Conservation (phyloP, 176 grass and related monocot species). For the Oryza meyeriana region DNA sequence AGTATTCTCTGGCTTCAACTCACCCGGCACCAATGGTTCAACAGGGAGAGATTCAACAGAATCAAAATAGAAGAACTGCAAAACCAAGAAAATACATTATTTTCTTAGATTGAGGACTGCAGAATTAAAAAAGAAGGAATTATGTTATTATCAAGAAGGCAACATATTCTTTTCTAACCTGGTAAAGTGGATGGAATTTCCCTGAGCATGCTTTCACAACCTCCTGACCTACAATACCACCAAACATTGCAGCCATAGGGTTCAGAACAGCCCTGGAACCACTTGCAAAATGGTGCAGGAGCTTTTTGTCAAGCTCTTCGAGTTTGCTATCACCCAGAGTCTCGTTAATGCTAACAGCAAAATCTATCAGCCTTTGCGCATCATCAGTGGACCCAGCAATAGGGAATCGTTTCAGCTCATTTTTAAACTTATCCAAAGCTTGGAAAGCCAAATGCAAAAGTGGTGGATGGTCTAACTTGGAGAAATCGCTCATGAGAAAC, state of each 20-base stretch:
- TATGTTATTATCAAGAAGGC: neutral
- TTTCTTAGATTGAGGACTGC: neutral
- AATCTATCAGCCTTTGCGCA: slow-evolving; percentile 56
- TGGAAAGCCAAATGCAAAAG: slow-evolving; percentile 89
- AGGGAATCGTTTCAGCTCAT: slow-evolving; percentile 64
- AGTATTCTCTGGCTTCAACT: slow-evolving; percentile 57
- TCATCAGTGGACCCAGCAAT: slow-evolving; percentile 70
- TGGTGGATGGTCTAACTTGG: slow-evolving; percentile 80
- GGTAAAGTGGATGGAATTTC: slow-evolving; percentile 93
- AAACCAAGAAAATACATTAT: slow-evolving; percentile 16
- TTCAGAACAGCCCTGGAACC: slow-evolving; percentile 85
- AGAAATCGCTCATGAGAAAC: slow-evolving; percentile 92
- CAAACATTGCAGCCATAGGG: slow-evolving; percentile 93
- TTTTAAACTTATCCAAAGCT: slow-evolving; percentile 82
- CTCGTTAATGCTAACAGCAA: slow-evolving; percentile 62
- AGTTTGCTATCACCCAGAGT: slow-evolving; percentile 57
- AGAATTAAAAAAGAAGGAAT: slow-evolving; percentile 1
- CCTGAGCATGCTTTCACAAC: slow-evolving; percentile 92
- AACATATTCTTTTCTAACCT: slow-evolving; percentile 50
- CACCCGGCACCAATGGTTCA: slow-evolving; percentile 65
- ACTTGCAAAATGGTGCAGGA: slow-evolving; percentile 67
- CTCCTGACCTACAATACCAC: slow-evolving; percentile 90
- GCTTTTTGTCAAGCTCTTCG: slow-evolving; percentile 71
- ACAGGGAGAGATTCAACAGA: slow-evolving; percentile 86
- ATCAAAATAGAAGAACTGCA: slow-evolving; percentile 98